Base-by-base conservation (phyloP, 2,329 filamentous ascomycete genomes). In the Aspergillus uvarum region DNA sequence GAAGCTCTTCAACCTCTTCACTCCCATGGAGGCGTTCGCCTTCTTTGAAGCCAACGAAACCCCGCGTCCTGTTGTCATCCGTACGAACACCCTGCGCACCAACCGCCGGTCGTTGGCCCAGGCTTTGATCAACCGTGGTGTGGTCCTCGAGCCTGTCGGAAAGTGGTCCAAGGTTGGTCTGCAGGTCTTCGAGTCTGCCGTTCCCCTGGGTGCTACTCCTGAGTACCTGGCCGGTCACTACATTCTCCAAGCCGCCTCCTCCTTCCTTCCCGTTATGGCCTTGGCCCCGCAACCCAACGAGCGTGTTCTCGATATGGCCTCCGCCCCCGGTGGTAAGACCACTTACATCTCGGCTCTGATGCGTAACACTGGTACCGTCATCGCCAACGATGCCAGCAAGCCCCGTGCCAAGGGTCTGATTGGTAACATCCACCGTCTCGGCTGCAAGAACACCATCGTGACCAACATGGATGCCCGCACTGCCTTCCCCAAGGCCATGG, bases 21-120 rank as follows among this genome's bases (percentile, higher is more conserved):
- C 92, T 1, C 91, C 95, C 0, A 88, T 89, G 68, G 95, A 99
- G 80, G 95, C 95, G 0, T 96, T 98, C 68, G 93, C 93, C 57
- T 99, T 99, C 79, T 98, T 99, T 80, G 95, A 99, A 80, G 94
- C 94, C 70, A 99, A 99, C 87, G 95, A 99, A 80, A 92, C 91
- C 29, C 87, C 92, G 14, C 87, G 95, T 54, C 95, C 95, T 4
- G 88, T 99, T 60, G 95, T 99, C 66, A 96, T 99, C 74, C 89
- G 95, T 72, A 98, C 95, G 64, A 99, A 99, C 79, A 99, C 94
- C 8, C 85, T 99, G 60, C 89, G 92, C 68, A 89, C 87, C 16
- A 86, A 88, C 70, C 81, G 87, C 66, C 80, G 87, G 67, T 93
- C 96, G 64, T 88, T 99, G 19, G 95, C 95, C 10, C 93, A 97